These are phyloP conservation scores for Amaranthus palmeri DNA, from an alignment of 148 eudicot species.

Conservation along the genomic window DNA sequence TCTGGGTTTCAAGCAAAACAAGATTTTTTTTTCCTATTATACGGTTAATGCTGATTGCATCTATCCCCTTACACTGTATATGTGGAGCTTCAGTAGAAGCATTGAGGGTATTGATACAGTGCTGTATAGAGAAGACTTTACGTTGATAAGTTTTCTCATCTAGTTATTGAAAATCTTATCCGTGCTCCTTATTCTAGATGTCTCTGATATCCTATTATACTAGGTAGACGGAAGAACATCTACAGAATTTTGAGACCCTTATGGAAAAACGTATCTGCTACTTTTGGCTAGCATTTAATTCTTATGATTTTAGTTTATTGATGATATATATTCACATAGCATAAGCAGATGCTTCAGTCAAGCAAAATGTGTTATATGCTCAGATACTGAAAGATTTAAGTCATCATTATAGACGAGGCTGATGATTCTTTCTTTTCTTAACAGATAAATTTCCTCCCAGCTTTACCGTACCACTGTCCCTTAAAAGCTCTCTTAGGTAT, in stretches of 20 bases:
- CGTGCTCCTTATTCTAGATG: background rate
- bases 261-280: background rate
- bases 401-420: background rate
- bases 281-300: background rate
- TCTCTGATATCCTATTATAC: background rate
- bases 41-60: background rate
- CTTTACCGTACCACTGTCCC: constrained; percentile 67
- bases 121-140: background rate
- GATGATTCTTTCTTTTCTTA: constrained; percentile 16
- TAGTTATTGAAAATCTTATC: background rate
- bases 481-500: constrained; percentile 76
- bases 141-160: background rate
- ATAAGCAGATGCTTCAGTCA: background rate
- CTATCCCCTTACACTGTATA: background rate
- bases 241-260: background rate
- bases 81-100: background rate
- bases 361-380: constrained; percentile 1
- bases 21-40: background rate
- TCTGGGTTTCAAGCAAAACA: background rate
- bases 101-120: background rate
- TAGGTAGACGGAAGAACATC: background rate
- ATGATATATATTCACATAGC: background rate
- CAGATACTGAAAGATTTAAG: background rate
- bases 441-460: constrained; percentile 78
- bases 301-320: background rate